Percentiles rank a stretch among this genome's conserved stretches.
phyloP scores from a whole-genome alignment of 805 yeast species.

The Kodamaea hsintzibuensis region DNA sequence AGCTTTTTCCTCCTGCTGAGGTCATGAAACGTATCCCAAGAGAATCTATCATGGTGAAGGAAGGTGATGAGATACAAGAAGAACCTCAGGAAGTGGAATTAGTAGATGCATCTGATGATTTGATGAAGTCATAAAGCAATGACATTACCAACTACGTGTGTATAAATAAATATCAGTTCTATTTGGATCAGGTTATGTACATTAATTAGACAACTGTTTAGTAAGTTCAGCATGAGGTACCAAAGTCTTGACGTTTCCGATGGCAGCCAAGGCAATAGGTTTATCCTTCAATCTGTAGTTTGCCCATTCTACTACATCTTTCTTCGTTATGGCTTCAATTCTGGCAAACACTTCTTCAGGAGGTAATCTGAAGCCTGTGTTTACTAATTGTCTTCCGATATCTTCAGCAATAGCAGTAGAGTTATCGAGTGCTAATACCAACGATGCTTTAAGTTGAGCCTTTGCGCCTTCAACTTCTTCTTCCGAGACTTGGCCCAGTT shows the following conservation, averaged over 20 bases:
- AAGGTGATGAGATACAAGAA: constrained; percentile 8
- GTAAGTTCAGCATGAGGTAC: constrained; percentile 65
- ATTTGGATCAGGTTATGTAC: not conserved
- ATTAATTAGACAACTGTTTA: constrained; percentile 3
- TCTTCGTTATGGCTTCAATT: constrained; percentile 74
- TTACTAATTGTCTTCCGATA: constrained; percentile 94
- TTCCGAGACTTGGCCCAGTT: constrained; percentile 71
- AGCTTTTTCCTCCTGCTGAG: constrained; percentile 66
- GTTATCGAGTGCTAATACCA: constrained; percentile 87
- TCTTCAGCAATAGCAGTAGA: constrained; percentile 97
- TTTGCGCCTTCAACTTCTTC: constrained; percentile 93
- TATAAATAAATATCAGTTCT: not conserved
- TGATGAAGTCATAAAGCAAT: constrained; percentile 1
- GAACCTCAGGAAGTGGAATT: constrained; percentile 4
- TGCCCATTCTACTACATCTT: constrained; percentile 87
- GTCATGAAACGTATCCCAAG: constrained; percentile 76
- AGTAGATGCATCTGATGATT: constrained; percentile 5
- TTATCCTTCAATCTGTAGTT: constrained; percentile 72
- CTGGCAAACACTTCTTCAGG: constrained; percentile 74
- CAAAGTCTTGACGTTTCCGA: constrained; percentile 75
- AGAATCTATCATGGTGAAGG: constrained; percentile 51
- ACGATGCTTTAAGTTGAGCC: constrained; percentile 90
- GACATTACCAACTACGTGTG: no score
- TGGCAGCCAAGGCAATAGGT: constrained; percentile 87
- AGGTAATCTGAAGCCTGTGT: constrained; percentile 78